These are phyloP conservation scores for Aristolochia fimbriata DNA, from an alignment of 164 flowering plant genomes.

Conservation along the genomic window DNA sequence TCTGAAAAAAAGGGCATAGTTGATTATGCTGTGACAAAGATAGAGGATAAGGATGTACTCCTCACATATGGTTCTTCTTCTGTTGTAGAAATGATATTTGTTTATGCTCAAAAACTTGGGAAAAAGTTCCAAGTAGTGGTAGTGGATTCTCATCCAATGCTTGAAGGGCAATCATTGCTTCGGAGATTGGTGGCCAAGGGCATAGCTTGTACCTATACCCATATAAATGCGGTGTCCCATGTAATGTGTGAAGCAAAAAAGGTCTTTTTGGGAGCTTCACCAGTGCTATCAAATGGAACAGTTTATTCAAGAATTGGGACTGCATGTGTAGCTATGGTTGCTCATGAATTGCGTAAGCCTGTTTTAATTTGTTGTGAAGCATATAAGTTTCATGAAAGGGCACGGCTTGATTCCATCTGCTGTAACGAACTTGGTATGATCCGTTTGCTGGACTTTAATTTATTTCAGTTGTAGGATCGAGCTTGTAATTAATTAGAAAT, in stretches of 20 bases:
- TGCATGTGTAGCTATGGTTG: constrained; percentile 92
- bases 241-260: constrained; percentile 87
- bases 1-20: constrained; percentile 83
- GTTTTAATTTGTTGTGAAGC: constrained; percentile 91
- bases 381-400: constrained; percentile 90
- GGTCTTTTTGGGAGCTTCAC: constrained; percentile 80
- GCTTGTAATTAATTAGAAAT: too few species aligned
- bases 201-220: constrained; percentile 73
- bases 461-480: too few species aligned
- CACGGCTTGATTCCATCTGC: constrained; percentile 95
- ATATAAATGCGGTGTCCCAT: constrained; percentile 83
- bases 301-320: constrained; percentile 93
- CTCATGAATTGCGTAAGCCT: constrained; percentile 78
- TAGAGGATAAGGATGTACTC: constrained; percentile 86
- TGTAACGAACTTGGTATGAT: constrained; percentile 80
- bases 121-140: constrained; percentile 77
- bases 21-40: constrained; percentile 76
- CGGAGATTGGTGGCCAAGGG: constrained; percentile 74
- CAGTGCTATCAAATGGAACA: constrained; percentile 84
- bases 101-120: constrained; percentile 81
- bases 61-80: constrained; percentile 76
- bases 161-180: constrained; percentile 69
- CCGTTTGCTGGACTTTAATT: neutral
- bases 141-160: constrained; percentile 90
- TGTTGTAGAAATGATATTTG: constrained; percentile 74